These are phyloP conservation scores for Aspergillus costaricaensis DNA, from an alignment of 2,329 filamentous ascomycete genomes.

Conservation along the genomic window DNA sequence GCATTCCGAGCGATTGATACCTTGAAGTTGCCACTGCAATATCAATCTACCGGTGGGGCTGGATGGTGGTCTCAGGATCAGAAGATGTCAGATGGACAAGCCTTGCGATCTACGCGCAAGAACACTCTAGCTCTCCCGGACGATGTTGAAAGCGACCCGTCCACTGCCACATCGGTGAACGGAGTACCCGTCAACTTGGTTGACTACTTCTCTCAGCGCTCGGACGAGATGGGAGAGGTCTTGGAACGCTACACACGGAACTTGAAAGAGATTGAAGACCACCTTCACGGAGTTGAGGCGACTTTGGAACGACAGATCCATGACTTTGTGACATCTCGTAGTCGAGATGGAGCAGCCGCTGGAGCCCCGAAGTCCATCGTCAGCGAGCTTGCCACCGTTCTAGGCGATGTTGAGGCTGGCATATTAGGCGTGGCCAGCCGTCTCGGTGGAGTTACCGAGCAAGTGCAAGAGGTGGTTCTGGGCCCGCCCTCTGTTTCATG, in stretches of 20 bases:
- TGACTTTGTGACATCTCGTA: constrained; percentile 50
- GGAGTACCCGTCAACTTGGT: constrained; percentile 62
- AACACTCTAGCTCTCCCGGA: constrained; percentile 52
- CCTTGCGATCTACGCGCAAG: constrained; percentile 43
- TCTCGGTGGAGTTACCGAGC: constrained; percentile 62
- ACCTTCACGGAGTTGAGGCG: constrained; percentile 64
- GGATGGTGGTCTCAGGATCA: constrained; percentile 47
- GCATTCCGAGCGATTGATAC: constrained; percentile 75
- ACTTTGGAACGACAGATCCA: constrained; percentile 62
- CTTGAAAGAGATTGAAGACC: constrained; percentile 65
- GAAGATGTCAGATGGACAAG: constrained; percentile 40
- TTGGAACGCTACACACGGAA: constrained; percentile 61
- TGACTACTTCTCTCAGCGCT: constrained; percentile 63
- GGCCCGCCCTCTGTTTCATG: constrained; percentile 39
- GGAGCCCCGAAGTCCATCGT: constrained; percentile 49
- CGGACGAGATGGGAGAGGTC: constrained; percentile 63
- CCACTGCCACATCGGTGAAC: constrained; percentile 46
- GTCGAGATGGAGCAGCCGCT: constrained; percentile 40
- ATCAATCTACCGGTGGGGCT: constrained; percentile 52
- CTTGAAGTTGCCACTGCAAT: constrained; percentile 67
- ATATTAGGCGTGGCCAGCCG: constrained; percentile 65
- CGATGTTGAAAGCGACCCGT: constrained; percentile 43
- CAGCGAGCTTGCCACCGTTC: constrained; percentile 56
- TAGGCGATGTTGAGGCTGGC: constrained; percentile 66
- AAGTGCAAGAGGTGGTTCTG: constrained; percentile 58